Conservation (phyloP, 352 stramenopile species). For the Phytopythium ostracodes region DNA sequence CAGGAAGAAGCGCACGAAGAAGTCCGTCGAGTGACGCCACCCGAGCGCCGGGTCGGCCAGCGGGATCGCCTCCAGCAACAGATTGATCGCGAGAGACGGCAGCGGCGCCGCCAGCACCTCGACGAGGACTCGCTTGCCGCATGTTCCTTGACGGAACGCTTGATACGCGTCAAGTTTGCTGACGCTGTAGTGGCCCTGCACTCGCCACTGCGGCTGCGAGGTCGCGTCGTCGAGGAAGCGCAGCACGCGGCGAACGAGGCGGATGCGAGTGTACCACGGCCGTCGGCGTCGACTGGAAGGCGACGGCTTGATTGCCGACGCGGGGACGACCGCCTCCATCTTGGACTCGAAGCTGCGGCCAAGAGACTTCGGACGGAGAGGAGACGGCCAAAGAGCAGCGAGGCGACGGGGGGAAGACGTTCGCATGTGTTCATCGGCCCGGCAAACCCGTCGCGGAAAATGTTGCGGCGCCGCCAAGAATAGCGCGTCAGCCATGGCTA, state of each 20-base stretch:
- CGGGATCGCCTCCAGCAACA: constrained; percentile 23
- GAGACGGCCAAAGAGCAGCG: neutral
- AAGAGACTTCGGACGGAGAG: neutral
- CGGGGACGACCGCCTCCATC: neutral
- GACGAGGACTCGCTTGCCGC: neutral
- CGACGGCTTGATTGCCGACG: neutral
- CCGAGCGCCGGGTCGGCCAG: constrained; percentile 9
- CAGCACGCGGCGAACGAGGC: neutral
- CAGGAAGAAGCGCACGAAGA: constrained; percentile 25
- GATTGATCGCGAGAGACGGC: constrained; percentile 13
- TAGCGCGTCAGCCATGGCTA: neutral
- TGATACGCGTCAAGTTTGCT: constrained; percentile 29
- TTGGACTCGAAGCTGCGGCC: neutral
- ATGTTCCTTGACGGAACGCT: constrained; percentile 12
- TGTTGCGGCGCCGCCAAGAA: neutral
- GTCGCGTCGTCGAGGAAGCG: neutral
- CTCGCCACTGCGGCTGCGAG: constrained; percentile 6
- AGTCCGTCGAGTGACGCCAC: constrained; percentile 13
- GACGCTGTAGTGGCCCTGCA: constrained; percentile 24
- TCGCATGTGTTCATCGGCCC: neutral
- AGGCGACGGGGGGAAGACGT: neutral
- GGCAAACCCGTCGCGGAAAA: neutral
- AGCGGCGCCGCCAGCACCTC: constrained; percentile 23
- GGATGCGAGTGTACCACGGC: neutral
- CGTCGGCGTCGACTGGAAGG: neutral